A percentile compares a stretch with the other conserved stretches of the same genome.
Evolutionary conservation across 331 rosid species (phyloP).

Genomic region (Prunus yedoensis): DNA sequence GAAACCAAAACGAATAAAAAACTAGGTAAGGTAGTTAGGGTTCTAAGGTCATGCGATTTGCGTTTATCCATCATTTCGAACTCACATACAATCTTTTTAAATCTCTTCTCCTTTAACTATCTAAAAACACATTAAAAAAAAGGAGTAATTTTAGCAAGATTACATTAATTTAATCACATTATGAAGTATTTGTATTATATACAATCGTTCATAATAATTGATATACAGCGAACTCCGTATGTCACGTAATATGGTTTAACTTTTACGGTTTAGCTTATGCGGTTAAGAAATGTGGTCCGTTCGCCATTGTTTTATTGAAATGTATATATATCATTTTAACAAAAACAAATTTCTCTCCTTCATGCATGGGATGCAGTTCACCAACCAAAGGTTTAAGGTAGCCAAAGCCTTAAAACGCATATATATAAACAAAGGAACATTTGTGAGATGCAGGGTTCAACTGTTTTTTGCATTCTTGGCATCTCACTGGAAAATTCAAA

Average conservation of each 20-base stretch:
- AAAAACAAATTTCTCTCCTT: slow-evolving; percentile 30
- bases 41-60: slow-evolving; percentile 72
- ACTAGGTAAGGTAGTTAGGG: slow-evolving; percentile 55
- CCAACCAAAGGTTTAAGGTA: slow-evolving; percentile 51
- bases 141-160: background rate
- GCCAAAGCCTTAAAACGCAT: slow-evolving; percentile 7
- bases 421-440: slow-evolving; percentile 6
- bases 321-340: background rate
- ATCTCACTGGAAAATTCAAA: background rate
- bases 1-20: slow-evolving; percentile 43
- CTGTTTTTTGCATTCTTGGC: background rate
- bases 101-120: background rate
- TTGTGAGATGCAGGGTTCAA: slow-evolving; percentile 3
- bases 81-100: slow-evolving; percentile 38
- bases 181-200: background rate
- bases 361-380: slow-evolving; percentile 74
- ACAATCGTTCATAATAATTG: background rate
- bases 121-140: background rate
- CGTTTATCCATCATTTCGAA: slow-evolving; percentile 72
- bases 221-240: background rate
- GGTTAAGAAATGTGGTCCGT: background rate
- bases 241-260: background rate
- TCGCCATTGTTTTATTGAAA: background rate
- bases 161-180: background rate
- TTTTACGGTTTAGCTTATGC: background rate